phyloP scores from a whole-genome alignment of 2,329 filamentous ascomycete species.

The Fusarium floridanum region DNA sequence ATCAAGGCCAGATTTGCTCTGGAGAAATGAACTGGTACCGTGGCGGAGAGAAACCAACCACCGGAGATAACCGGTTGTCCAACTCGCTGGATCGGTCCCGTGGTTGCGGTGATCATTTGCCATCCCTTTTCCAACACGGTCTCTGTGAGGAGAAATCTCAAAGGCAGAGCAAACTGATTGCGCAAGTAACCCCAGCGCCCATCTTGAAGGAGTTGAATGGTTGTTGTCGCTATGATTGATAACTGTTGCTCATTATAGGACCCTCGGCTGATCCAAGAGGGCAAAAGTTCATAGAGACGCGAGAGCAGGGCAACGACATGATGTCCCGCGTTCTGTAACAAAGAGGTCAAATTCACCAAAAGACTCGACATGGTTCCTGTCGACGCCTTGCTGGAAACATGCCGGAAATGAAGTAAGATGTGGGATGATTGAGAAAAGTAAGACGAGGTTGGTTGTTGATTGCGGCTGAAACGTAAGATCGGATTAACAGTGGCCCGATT shows the following conservation, averaged over 20 bases:
- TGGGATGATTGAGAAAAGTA: neutral
- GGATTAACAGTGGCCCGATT: neutral
- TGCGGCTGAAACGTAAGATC: neutral
- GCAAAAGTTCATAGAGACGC: neutral
- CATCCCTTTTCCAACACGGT: constrained; percentile 2
- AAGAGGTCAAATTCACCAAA: neutral
- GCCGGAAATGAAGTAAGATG: neutral
- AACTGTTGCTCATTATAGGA: neutral
- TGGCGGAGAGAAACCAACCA: constrained; percentile 1
- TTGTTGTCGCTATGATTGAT: neutral
- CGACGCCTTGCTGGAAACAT: neutral
- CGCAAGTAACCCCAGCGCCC: neutral
- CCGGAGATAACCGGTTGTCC: neutral
- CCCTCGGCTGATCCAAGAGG: neutral
- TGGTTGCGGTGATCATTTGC: neutral
- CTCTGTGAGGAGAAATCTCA: neutral
- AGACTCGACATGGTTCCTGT: neutral
- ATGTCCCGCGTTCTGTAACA: neutral
- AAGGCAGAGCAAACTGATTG: neutral
- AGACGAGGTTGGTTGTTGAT: neutral
- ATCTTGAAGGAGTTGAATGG: neutral
- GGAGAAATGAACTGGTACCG: constrained; percentile 3
- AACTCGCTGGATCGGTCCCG: neutral
- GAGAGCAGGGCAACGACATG: neutral
- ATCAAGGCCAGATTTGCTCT: constrained; percentile 5